Evolutionary conservation across 2,329 filamentous ascomycete genomes (phyloP), one percentile per base, ranked within the genome.

Genomic region (Dactylella cylindrospora): DNA sequence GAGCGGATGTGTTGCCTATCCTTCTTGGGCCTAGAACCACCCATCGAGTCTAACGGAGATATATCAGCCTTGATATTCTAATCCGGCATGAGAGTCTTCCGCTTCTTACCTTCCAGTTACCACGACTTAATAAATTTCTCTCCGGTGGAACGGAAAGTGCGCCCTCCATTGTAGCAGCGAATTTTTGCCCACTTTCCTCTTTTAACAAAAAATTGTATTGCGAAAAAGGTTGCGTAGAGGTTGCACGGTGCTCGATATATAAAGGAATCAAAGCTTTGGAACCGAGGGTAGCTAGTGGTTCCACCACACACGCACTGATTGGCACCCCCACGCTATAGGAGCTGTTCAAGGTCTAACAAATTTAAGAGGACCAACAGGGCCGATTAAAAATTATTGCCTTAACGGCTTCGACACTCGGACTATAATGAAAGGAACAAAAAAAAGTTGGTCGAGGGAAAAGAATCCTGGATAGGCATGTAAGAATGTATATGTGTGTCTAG

Each of bases 1-100:
- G 49, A n/a, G 57, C 57, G 40, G 57, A 62, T 62, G 57, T 54
- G 57, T 62, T 62, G 57, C 49, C 40, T 23, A 53, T n/a, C 45
- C 46, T 62, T n/a, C 49, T 41, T 25, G 57, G 43, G 20, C 57
- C 49, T 43, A 62, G 57, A 32, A 62, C 57, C 13, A 62, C 49
- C 49, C 54, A 62, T 54, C 57, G 57, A 39, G 38, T 36, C 57
- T 62, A 52, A 41, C 29, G 28, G 38, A 28, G 32, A 13, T 26
- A 38, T 6, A 35, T 13, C 32, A n/a, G n/a, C n/a, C n/a, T n/a
- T n/a, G n/a, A n/a, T n/a, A n/a, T n/a, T n/a, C n/a, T n/a, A n/a
- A n/a, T n/a, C n/a, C n/a, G n/a, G n/a, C n/a, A n/a, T n/a, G 28
- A 13, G 28, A 9, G 28, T 31, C 13, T 31, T 31, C 13, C 13